phyloP scores from a whole-genome alignment of 1,284 basidiomycete genomes.

The Mycena sp. region DNA sequence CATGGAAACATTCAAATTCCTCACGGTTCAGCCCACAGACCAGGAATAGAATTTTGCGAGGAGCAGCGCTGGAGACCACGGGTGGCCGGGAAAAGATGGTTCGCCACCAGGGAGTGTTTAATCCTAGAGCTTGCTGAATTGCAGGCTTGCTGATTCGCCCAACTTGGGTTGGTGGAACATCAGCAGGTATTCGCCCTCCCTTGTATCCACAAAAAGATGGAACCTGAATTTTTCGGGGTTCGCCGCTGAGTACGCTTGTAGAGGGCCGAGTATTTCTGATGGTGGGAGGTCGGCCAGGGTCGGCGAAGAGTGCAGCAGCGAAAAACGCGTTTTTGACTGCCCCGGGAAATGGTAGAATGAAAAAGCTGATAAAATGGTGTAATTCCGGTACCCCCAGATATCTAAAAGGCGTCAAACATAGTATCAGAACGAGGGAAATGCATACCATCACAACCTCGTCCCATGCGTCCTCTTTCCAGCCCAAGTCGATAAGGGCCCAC shows the following conservation, averaged over 20 bases:
- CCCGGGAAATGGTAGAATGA: conserved; percentile 51
- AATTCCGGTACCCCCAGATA: conserved; percentile 86
- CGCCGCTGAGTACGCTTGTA: conserved; percentile 55
- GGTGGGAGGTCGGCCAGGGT: conserved; percentile 74
- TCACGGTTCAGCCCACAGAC: conserved; percentile 83
- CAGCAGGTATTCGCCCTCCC: conserved; percentile 43
- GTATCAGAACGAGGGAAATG: too few species aligned
- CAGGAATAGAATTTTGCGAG: conserved; percentile 64
- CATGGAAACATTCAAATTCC: conserved; percentile 39
- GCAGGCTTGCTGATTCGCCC: conserved; percentile 63
- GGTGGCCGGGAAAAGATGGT: conserved; percentile 41
- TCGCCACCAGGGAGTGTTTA: conserved; percentile 55
- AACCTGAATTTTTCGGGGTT: conserved; percentile 66
- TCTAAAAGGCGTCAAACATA: conserved; percentile 50
- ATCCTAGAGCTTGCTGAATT: conserved; percentile 53
- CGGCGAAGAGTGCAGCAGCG: conserved; percentile 74
- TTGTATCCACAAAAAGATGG: conserved; percentile 68
- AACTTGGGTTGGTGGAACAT: conserved; percentile 43
- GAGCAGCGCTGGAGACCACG: conserved; percentile 25
- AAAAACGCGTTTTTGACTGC: conserved; percentile 62
- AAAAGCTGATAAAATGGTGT: conserved; percentile 82
- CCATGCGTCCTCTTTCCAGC: conserved; percentile 67
- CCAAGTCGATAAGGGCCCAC: conserved; percentile 84
- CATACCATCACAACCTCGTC: conserved; percentile 86
- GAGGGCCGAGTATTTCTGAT: conserved; percentile 58